phyloP scores from a whole-genome alignment of 345 rosid species.

The Hibiscus syriacus region DNA sequence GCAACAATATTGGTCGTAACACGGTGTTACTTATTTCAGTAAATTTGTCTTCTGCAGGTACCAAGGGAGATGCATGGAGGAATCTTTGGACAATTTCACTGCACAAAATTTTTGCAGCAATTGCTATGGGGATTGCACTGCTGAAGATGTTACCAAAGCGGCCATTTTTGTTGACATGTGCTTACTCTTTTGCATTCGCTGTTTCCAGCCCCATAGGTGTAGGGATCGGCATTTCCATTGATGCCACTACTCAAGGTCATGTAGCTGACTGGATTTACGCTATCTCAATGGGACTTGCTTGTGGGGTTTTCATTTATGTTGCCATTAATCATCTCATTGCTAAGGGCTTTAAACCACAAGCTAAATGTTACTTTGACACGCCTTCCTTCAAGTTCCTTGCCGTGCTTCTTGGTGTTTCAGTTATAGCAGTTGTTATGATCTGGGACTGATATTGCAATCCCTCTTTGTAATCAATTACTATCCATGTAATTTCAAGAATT shows the following conservation, averaged over 20 bases:
- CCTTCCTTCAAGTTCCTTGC: slow-evolving; percentile 68
- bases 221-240: slow-evolving; percentile 75
- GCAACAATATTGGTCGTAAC: background rate
- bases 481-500: background rate
- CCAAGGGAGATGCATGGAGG: slow-evolving; percentile 62
- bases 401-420: slow-evolving; percentile 55
- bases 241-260: no score
- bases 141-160: no score
- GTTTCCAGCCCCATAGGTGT: slow-evolving; percentile 75
- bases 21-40: no score
- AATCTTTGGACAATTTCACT: no score
- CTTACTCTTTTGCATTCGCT: slow-evolving; percentile 73
- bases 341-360: no score
- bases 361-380: no score
- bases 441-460: slow-evolving; percentile 44
- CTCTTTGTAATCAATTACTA: background rate
- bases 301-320: slow-evolving; percentile 82
- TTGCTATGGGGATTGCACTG: no score
- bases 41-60: slow-evolving; percentile 30
- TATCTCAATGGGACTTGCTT: slow-evolving; percentile 77
- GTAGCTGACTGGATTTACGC: slow-evolving; percentile 79
- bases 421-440: no score
- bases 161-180: slow-evolving; percentile 53
- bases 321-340: no score
- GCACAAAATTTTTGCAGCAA: no score